phyloP scores from a whole-genome alignment of 371 early-diverging fungal species.

The Mortierella polycephala region DNA sequence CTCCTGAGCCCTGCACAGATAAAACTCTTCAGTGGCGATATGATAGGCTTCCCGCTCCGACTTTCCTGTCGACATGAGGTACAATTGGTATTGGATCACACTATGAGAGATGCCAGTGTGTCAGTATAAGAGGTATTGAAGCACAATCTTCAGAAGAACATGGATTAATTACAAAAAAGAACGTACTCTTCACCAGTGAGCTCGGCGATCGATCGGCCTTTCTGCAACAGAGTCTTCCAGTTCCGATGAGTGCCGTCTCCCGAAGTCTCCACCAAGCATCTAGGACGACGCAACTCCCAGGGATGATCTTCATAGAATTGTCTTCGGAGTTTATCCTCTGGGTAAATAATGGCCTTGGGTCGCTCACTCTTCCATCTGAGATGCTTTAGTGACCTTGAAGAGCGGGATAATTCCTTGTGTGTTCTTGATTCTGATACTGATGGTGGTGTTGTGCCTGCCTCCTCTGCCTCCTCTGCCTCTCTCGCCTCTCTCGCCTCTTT shows the following conservation, averaged over 20 bases:
- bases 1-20: slow-evolving; percentile 76
- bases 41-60: slow-evolving; percentile 80
- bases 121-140: not conserved
- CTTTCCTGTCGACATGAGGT: slow-evolving; percentile 75
- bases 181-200: slow-evolving; percentile 77
- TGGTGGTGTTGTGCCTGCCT: slow-evolving; percentile 9
- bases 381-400: slow-evolving; percentile 62
- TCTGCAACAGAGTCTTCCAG: slow-evolving; percentile 54
- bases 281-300: slow-evolving; percentile 81
- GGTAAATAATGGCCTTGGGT: slow-evolving; percentile 81
- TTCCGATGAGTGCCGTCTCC: slow-evolving; percentile 53
- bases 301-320: slow-evolving; percentile 92
- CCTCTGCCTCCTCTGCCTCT: too few species aligned
- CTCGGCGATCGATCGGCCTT: slow-evolving; percentile 63
- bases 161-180: not conserved
- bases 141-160: not conserved
- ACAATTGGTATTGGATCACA: slow-evolving; percentile 82
- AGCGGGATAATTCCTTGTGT: slow-evolving; percentile 23
- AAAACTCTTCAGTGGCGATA: slow-evolving; percentile 76
- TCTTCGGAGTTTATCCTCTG: slow-evolving; percentile 86
- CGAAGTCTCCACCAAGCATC: slow-evolving; percentile 68
- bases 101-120: slow-evolving; percentile 43
- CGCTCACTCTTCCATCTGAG: slow-evolving; percentile 62
- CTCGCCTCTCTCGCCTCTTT: slow-evolving; percentile 2
- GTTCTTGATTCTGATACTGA: not conserved